phyloP scores from a whole-genome alignment of 805 yeast genomes.

The Teunomyces atbi region DNA sequence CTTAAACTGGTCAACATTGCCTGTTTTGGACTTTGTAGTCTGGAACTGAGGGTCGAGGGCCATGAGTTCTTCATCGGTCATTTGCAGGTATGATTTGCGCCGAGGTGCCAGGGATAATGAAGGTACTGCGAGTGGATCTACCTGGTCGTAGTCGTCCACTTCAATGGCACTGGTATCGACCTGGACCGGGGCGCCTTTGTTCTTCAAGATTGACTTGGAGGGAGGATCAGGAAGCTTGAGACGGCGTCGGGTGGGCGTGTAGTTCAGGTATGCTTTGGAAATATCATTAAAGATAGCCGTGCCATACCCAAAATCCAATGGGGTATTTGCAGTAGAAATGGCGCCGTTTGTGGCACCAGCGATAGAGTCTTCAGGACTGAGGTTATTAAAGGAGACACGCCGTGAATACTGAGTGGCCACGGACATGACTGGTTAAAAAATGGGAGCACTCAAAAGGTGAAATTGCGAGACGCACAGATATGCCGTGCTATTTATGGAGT shows the following conservation, averaged over 20 bases:
- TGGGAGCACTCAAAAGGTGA: not conserved
- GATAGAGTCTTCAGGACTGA: slow-evolving; percentile 13
- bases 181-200: slow-evolving; percentile 30
- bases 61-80: slow-evolving; percentile 54
- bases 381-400: slow-evolving; percentile 46
- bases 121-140: slow-evolving; percentile 5
- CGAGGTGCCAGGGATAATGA: slow-evolving; percentile 13
- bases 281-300: slow-evolving; percentile 16
- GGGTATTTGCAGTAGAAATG: slow-evolving; percentile 8
- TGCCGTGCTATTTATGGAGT: not conserved
- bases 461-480: not conserved
- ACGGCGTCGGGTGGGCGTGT: slow-evolving; percentile 13
- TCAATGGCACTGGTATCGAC: slow-evolving; percentile 19
- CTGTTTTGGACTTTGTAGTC: slow-evolving; percentile 33
- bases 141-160: slow-evolving; percentile 11
- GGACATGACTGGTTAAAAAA: slow-evolving; percentile 1
- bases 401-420: slow-evolving; percentile 21
- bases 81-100: slow-evolving; percentile 47
- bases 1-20: slow-evolving; percentile 43
- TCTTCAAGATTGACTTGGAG: slow-evolving; percentile 39
- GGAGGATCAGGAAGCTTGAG: slow-evolving; percentile 31
- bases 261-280: slow-evolving; percentile 13
- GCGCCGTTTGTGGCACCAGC: slow-evolving; percentile 4
- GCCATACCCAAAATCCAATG: slow-evolving; percentile 20
- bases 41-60: slow-evolving; percentile 53